Evolutionary conservation across 179 eudicot genomes (phyloP).

Genomic region (Pouteria campechiana): DNA sequence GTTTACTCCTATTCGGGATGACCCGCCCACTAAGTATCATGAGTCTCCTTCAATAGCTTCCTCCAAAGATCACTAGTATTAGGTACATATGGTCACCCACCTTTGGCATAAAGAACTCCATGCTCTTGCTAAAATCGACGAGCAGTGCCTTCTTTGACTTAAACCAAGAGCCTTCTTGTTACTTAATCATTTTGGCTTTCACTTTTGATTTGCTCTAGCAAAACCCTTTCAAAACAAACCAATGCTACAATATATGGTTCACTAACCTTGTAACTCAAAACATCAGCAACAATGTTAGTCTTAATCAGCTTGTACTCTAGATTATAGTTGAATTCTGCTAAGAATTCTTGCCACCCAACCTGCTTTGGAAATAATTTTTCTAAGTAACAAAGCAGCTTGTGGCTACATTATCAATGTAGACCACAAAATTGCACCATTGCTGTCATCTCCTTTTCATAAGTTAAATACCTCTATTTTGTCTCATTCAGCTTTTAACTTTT

Average conservation of each 20-base stretch:
- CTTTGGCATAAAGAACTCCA: not conserved
- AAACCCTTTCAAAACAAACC: not conserved
- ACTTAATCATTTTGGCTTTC: not conserved
- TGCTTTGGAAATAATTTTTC: too few relatives aligned
- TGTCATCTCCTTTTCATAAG: too few relatives aligned
- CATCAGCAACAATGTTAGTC: not conserved
- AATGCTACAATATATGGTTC: not conserved
- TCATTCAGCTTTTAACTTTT: too few relatives aligned
- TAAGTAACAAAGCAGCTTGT: too few relatives aligned
- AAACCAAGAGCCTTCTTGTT: too few relatives aligned
- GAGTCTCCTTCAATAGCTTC: not conserved
- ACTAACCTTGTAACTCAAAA: not conserved
- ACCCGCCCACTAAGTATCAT: not conserved
- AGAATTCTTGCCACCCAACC: too few relatives aligned
- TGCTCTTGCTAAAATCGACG: too few relatives aligned
- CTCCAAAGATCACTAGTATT: not conserved
- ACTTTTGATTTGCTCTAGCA: not conserved
- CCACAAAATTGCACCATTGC: too few relatives aligned
- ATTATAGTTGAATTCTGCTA: not conserved
- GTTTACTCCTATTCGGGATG: not conserved
- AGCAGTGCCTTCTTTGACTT: too few relatives aligned
- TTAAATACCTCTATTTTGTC: too few relatives aligned
- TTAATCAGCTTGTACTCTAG: not conserved
- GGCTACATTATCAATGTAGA: conserved; percentile 1
- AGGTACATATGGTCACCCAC: not conserved